These are phyloP conservation scores for Cinnamomum micranthum DNA, from an alignment of 164 flowering plant species.

Conservation along the genomic window DNA sequence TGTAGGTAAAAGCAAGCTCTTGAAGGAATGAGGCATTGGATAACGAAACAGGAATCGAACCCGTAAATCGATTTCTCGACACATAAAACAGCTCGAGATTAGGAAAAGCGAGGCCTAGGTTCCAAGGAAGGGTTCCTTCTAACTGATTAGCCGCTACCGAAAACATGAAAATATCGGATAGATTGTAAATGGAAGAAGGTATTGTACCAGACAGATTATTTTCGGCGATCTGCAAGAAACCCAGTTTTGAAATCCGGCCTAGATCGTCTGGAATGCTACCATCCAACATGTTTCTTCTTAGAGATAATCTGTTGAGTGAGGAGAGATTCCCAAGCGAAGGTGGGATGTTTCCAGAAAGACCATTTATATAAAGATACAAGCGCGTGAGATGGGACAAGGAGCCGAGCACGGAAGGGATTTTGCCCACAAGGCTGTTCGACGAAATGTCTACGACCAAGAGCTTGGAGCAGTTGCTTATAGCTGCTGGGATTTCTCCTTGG, in stretches of 20 bases:
- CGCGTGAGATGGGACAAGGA: background rate
- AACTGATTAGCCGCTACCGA: background rate
- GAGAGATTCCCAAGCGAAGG: constrained; percentile 3
- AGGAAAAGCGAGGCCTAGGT: constrained; percentile 2
- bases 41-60: constrained; percentile 5
- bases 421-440: background rate
- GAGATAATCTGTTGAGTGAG: no score
- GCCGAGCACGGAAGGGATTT: background rate
- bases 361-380: background rate
- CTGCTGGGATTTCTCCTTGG: constrained; percentile 27
- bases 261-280: background rate
- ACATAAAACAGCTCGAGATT: background rate
- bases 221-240: background rate
- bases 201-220: constrained; percentile 8
- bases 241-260: background rate
- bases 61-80: background rate
- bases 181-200: constrained; percentile 9
- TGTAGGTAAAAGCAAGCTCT: background rate
- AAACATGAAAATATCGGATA: background rate
- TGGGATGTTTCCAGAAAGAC: background rate
- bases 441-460: constrained; percentile 23
- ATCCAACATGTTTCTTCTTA: no score
- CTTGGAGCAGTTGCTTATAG: constrained; percentile 14
- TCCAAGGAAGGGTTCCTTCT: constrained; percentile 2
- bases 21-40: constrained; percentile 5